Percentiles rank a stretch among this genome's conserved stretches.
These are phyloP conservation scores for Suillus sp. DNA, from an alignment of 768 basidiomycete genomes.

Conservation along the genomic window DNA sequence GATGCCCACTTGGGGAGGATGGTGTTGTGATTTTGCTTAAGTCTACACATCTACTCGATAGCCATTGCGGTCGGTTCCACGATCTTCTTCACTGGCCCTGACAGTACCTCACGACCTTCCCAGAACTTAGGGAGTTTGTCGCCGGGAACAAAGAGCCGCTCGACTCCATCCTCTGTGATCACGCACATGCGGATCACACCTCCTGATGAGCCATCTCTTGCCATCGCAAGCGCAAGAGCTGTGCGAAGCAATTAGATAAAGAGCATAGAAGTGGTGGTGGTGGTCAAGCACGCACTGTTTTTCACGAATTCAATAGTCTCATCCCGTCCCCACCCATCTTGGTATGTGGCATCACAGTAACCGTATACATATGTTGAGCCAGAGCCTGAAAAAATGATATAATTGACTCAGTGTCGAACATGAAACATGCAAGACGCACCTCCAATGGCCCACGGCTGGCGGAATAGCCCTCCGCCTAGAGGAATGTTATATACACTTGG, in stretches of 20 bases:
- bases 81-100: slow-evolving; percentile 30
- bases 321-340: slow-evolving; percentile 88
- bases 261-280: background rate
- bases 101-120: slow-evolving; percentile 79
- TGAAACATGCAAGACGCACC: slow-evolving; percentile 48
- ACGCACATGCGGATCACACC: slow-evolving; percentile 98
- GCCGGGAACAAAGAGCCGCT: slow-evolving; percentile 91
- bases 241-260: slow-evolving; percentile 10
- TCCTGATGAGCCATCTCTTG: slow-evolving; percentile 96
- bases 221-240: slow-evolving; percentile 96
- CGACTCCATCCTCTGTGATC: slow-evolving; percentile 90
- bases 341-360: slow-evolving; percentile 97
- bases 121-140: slow-evolving; percentile 88
- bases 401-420: background rate
- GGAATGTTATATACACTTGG: slow-evolving; percentile 97
- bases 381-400: slow-evolving; percentile 55
- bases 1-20: background rate
- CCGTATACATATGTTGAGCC: slow-evolving; percentile 99
- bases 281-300: slow-evolving; percentile 69
- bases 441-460: slow-evolving; percentile 98
- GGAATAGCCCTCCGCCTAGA: slow-evolving; percentile 93
- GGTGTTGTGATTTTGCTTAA: background rate
- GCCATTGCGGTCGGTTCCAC: slow-evolving; percentile 43
- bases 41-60: slow-evolving; percentile 36
- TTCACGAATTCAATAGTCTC: slow-evolving; percentile 93